phyloP scores from a whole-genome alignment of 2,329 filamentous ascomycete genomes.

The Anthostomella pinea region DNA sequence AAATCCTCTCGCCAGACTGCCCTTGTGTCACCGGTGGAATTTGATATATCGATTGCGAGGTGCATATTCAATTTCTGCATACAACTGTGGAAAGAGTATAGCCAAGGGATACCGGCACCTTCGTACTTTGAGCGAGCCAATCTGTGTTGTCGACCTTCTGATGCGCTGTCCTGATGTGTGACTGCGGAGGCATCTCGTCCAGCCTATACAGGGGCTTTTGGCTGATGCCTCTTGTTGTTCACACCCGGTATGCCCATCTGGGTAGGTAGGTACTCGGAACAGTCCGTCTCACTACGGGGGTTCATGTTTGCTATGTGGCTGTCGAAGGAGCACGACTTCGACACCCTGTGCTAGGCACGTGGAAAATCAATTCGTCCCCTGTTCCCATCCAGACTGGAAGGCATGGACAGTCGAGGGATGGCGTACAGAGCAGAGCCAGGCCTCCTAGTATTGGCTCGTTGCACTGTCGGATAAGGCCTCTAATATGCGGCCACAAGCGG shows the following conservation, averaged over 20 bases:
- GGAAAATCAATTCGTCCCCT: no score
- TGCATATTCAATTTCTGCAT: conserved; percentile 25
- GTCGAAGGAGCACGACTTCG: conserved; percentile 13
- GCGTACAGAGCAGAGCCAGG: conserved; percentile 20
- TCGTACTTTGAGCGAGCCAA: conserved; percentile 19
- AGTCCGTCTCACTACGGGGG: conserved; percentile 12
- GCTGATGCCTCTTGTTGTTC: conserved; percentile 13
- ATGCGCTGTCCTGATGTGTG: conserved; percentile 13
- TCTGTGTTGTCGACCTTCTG: conserved; percentile 17
- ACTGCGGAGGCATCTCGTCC: conserved; percentile 14
- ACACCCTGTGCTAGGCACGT: conserved; percentile 18
- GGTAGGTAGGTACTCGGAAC: conserved; percentile 17
- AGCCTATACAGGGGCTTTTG: conserved; percentile 18
- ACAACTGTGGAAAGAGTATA: conserved; percentile 24
- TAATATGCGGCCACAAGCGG: conserved; percentile 33
- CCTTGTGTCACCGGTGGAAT: conserved; percentile 23
- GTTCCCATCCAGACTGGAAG: conserved; percentile 8
- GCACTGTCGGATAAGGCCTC: conserved; percentile 29
- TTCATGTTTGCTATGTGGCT: conserved; percentile 18
- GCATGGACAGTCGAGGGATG: conserved; percentile 13
- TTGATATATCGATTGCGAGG: conserved; percentile 23
- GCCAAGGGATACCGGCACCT: conserved; percentile 19
- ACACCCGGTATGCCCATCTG: conserved; percentile 14
- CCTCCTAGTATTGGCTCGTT: conserved; percentile 30
- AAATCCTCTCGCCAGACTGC: conserved; percentile 21